A percentile compares a stretch with the other conserved stretches of the same genome.
These are phyloP conservation scores for Lactarius deliciosus DNA, from an alignment of 768 basidiomycete genomes.

Conservation along the genomic window DNA sequence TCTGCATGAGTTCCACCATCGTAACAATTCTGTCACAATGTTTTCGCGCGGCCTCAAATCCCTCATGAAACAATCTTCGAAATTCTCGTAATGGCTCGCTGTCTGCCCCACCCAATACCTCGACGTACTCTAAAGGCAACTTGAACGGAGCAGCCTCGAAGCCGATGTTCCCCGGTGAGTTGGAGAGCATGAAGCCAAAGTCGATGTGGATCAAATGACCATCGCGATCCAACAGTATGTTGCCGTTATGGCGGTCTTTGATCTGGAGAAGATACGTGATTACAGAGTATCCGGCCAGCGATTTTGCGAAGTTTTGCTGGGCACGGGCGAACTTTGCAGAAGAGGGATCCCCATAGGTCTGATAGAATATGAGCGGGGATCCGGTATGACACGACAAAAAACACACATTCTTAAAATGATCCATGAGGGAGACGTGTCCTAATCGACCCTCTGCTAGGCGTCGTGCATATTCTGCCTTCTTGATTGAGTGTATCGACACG, in stretches of 20 bases:
- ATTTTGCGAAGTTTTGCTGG: conserved; percentile 92
- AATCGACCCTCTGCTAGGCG: conserved; percentile 76
- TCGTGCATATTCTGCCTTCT: conserved; percentile 96
- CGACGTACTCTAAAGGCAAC: conserved; percentile 90
- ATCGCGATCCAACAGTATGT: conserved; percentile 93
- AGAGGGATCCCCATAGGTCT: conserved; percentile 90
- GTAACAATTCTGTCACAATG: conserved; percentile 96
- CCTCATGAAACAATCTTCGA: conserved; percentile 82
- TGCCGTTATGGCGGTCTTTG: conserved; percentile 98
- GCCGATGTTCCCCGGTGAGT: conserved; percentile 95
- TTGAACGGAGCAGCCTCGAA: conserved; percentile 99
- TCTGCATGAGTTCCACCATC: conserved; percentile 97
- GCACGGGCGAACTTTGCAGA: conserved; percentile 88
- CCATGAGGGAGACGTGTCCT: conserved; percentile 84
- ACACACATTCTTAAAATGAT: conserved; percentile 85
- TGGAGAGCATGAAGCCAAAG: conserved; percentile 97
- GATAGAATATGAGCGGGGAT: conserved; percentile 6
- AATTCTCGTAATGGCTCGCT: conserved; percentile 80
- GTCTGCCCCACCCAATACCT: conserved; percentile 87
- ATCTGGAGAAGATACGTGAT: conserved; percentile 97
- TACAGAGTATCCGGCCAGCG: conserved; percentile 95
- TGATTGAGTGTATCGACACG: conserved; percentile 98
- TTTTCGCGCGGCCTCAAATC: conserved; percentile 91
- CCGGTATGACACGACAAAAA: not conserved
- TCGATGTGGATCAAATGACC: conserved; percentile 97